phyloP scores from a whole-genome alignment of 2,329 filamentous ascomycete genomes.

The Diplocarpon mali region DNA sequence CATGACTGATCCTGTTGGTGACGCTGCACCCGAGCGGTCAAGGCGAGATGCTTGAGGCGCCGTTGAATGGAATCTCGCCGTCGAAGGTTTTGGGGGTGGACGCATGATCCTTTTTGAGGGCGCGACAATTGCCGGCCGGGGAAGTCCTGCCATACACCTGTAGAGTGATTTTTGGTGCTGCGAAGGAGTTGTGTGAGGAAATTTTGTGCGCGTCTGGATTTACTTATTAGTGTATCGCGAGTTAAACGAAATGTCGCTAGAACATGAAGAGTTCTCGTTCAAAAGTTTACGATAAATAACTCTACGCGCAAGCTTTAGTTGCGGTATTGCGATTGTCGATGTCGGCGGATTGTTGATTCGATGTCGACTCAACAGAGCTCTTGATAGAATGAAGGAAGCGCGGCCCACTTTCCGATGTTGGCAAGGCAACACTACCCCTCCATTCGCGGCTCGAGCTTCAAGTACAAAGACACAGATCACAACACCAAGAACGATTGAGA shows the following conservation, averaged over 20 bases:
- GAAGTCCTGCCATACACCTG: constrained; percentile 40
- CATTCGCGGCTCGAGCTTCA: not conserved
- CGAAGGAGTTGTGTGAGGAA: not conserved
- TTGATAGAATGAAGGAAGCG: not conserved
- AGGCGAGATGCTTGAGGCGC: constrained; percentile 16
- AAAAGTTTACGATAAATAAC: not conserved
- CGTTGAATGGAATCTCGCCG: constrained; percentile 36
- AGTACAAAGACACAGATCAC: not conserved
- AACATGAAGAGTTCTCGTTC: not conserved
- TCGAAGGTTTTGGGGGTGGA: constrained; percentile 42
- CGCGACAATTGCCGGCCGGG: constrained; percentile 36
- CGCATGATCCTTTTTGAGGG: constrained; percentile 40
- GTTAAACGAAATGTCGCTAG: not conserved
- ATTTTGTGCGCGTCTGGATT: not conserved
- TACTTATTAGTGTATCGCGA: constrained; percentile 1
- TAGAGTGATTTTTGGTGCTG: constrained; percentile 1
- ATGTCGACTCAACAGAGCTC: constrained; percentile 2
- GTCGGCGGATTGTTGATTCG: constrained; percentile 5
- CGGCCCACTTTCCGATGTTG: constrained; percentile 1
- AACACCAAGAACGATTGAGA: constrained; percentile 1
- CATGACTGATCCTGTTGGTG: constrained; percentile 59
- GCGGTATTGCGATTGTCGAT: not conserved
- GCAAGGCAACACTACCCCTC: constrained; percentile 8
- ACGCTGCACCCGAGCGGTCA: constrained; percentile 30
- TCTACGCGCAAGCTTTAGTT: not conserved